A percentile compares a stretch with the other conserved stretches of the same genome.
These are phyloP conservation scores for Maudiozyma humilis DNA, from an alignment of 1,139 yeast genomes.

Conservation along the genomic window DNA sequence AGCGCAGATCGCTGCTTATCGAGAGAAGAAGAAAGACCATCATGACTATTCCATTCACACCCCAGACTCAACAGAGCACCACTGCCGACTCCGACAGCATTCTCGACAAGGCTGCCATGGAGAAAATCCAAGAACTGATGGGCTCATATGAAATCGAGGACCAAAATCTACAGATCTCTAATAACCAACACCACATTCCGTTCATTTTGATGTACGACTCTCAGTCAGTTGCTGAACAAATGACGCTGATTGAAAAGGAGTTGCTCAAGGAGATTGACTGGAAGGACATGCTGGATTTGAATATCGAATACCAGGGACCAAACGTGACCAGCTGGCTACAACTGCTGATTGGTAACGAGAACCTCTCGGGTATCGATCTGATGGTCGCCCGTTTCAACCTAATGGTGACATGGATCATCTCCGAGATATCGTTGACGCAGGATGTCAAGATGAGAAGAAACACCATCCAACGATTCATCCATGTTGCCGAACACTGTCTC, in stretches of 20 bases:
- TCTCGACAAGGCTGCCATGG: constrained; percentile 10
- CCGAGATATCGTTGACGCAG: constrained; percentile 71
- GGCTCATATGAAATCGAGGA: constrained; percentile 23
- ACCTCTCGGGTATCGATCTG: constrained; percentile 64
- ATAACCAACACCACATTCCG: constrained; percentile 52
- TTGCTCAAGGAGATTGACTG: constrained; percentile 80
- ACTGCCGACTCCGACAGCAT: neutral
- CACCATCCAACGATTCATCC: constrained; percentile 72
- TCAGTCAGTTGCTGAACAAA: constrained; percentile 58
- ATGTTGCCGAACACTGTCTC: constrained; percentile 68
- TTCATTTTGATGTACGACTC: constrained; percentile 70
- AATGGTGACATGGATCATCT: constrained; percentile 86
- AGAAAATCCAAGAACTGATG: constrained; percentile 21
- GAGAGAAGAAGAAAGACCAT: constrained; percentile 35
- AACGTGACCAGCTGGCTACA: constrained; percentile 86
- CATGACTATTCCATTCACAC: constrained; percentile 25
- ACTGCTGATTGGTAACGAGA: constrained; percentile 54
- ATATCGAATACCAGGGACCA: constrained; percentile 59
- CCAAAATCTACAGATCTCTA: constrained; percentile 19
- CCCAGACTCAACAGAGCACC: constrained; percentile 2
- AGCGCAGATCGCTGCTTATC: constrained; percentile 30
- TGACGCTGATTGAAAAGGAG: constrained; percentile 81
- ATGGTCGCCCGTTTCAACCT: constrained; percentile 84
- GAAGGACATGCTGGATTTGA: constrained; percentile 76
- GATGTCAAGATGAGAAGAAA: constrained; percentile 50